These are phyloP conservation scores for Akanthomyces muscarius DNA, from an alignment of 2,329 filamentous ascomycete genomes.

Conservation along the genomic window DNA sequence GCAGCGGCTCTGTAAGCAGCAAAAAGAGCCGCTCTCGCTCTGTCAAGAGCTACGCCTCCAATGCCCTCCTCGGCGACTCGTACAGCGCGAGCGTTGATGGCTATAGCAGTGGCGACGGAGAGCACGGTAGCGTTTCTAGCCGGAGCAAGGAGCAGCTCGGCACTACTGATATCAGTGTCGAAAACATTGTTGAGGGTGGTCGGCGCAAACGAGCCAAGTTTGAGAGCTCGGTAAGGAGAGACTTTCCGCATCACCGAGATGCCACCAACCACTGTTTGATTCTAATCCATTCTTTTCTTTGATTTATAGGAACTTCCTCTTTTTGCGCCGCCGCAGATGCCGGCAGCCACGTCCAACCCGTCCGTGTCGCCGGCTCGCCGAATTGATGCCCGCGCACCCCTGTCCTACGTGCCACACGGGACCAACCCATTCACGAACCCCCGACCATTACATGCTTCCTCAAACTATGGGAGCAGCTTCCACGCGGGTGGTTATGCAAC, in stretches of 20 bases:
- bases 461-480: constrained; percentile 58
- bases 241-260: not conserved
- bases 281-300: constrained; percentile 24
- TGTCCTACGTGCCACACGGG: constrained; percentile 72
- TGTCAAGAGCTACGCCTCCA: constrained; percentile 60
- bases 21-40: constrained; percentile 69
- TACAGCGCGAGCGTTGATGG: constrained; percentile 64
- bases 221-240: constrained; percentile 84
- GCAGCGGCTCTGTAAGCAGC: constrained; percentile 57
- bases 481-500: constrained; percentile 59
- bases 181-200: constrained; percentile 96
- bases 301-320: constrained; percentile 77
- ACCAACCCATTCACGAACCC: constrained; percentile 78
- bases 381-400: constrained; percentile 63
- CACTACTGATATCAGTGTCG: constrained; percentile 94
- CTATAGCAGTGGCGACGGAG: constrained; percentile 85
- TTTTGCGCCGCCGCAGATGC: constrained; percentile 91
- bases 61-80: constrained; percentile 52
- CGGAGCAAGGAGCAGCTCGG: constrained; percentile 82
- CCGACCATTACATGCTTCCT: constrained; percentile 77
- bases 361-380: constrained; percentile 90
- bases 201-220: constrained; percentile 91
- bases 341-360: constrained; percentile 92
- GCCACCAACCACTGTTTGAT: not conserved
- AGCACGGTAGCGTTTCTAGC: constrained; percentile 66